A percentile compares a stretch with the other conserved stretches of the same genome.
phyloP scores from a whole-genome alignment of 1,284 basidiomycete genomes.

The Ganoderma leucocontextum region DNA sequence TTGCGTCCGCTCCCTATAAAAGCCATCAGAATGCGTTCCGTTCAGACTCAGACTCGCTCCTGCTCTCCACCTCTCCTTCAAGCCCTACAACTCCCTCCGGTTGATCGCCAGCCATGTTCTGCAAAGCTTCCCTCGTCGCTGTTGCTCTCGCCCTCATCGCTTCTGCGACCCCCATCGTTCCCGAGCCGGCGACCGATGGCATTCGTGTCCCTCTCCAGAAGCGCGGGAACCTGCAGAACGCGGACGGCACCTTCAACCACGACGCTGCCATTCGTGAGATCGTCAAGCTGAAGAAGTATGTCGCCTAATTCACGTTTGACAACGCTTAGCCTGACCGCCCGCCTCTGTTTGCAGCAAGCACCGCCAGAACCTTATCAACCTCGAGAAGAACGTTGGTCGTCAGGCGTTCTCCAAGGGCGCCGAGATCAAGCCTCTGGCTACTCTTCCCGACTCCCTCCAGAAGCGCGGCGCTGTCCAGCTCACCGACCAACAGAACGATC shows the following conservation, averaged over 20 bases:
- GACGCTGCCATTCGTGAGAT: slow-evolving; percentile 30
- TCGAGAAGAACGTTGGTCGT: slow-evolving; percentile 33
- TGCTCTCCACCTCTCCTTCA: slow-evolving; percentile 51
- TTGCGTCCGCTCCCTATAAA: background rate
- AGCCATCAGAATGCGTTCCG: background rate
- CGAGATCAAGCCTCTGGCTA: slow-evolving; percentile 17
- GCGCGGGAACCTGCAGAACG: slow-evolving; percentile 33
- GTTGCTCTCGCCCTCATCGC: slow-evolving; percentile 12
- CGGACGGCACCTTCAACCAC: slow-evolving; percentile 37
- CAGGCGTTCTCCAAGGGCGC: slow-evolving; percentile 24
- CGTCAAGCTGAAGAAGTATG: slow-evolving; percentile 34
- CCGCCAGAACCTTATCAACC: slow-evolving; percentile 28
- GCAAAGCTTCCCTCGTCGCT: slow-evolving; percentile 12
- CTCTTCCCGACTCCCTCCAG: slow-evolving; percentile 16
- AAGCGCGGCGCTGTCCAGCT: slow-evolving; percentile 20
- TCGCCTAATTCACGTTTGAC: background rate
- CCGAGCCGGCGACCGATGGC: slow-evolving; percentile 7
- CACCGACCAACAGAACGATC: slow-evolving; percentile 23
- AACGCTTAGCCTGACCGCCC: background rate
- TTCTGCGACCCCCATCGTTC: slow-evolving; percentile 31
- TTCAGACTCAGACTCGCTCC: background rate
- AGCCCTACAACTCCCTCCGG: slow-evolving; percentile 38
- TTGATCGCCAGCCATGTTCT: slow-evolving; percentile 40
- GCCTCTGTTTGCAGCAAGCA: slow-evolving; percentile 23
- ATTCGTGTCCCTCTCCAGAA: slow-evolving; percentile 35